Evolutionary conservation across 306 rosid species (phyloP).

Genomic region (Morella rubra): DNA sequence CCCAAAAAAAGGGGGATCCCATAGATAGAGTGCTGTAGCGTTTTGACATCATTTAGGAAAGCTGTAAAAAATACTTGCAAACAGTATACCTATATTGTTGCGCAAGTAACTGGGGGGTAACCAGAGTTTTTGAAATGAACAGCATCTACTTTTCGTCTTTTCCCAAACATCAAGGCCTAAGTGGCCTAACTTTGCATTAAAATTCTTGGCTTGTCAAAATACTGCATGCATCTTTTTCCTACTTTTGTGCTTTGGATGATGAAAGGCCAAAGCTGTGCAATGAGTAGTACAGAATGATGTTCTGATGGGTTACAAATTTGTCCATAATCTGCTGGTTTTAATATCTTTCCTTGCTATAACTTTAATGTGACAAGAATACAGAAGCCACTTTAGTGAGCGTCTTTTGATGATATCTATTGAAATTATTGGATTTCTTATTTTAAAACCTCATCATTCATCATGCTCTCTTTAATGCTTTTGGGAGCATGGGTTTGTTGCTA

Average conservation of each 20-base stretch:
- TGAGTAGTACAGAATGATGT: conserved; percentile 54
- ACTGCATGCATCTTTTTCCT: background rate
- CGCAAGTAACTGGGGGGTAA: conserved; percentile 36
- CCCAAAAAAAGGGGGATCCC: background rate
- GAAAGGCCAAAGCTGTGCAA: conserved; percentile 42
- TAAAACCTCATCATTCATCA: conserved; percentile 51
- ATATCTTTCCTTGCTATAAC: conserved; percentile 26
- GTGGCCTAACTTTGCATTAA: conserved; percentile 7
- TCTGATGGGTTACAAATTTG: conserved; percentile 31
- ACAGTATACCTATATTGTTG: conserved; percentile 39
- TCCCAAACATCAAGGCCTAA: background rate
- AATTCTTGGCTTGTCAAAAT: conserved; percentile 16
- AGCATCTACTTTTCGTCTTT: conserved; percentile 22
- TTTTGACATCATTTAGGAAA: conserved; percentile 15
- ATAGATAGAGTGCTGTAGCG: background rate
- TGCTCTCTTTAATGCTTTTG: conserved; percentile 51
- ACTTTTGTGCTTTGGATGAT: conserved; percentile 24
- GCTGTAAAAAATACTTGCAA: conserved; percentile 28
- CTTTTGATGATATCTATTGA: conserved; percentile 64
- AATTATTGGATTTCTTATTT: conserved; percentile 50
- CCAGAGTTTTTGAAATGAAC: conserved; percentile 29
- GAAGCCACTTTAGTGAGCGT: conserved; percentile 54
- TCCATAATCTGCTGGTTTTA: conserved; percentile 25
- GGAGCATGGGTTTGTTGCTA: conserved; percentile 73
- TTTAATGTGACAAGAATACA: conserved; percentile 37